Conservation (phyloP, 768 basidiomycete genomes). For the Amanita rimosa region DNA sequence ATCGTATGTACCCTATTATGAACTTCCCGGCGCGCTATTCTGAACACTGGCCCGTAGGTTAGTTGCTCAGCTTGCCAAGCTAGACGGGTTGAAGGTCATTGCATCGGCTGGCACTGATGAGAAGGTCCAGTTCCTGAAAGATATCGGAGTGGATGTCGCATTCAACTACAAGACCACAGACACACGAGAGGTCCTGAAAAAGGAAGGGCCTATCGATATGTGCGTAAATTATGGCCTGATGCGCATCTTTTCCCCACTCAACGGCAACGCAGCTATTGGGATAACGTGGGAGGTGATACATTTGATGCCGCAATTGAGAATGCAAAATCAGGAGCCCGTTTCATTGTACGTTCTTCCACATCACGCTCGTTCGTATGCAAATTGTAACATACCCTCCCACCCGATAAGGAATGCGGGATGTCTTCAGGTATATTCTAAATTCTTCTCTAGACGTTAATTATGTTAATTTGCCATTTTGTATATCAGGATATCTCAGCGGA, state of each 20-base stretch:
- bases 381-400: not conserved
- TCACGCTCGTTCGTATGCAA: not conserved
- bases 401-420: slow-evolving; percentile 30
- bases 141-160: slow-evolving; percentile 54
- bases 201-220: slow-evolving; percentile 42
- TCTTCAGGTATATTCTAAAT: slow-evolving; percentile 14
- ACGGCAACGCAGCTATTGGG: slow-evolving; percentile 30
- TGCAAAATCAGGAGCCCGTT: slow-evolving; percentile 31
- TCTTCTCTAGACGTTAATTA: not conserved
- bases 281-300: slow-evolving; percentile 49
- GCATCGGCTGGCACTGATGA: slow-evolving; percentile 65
- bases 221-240: slow-evolving; percentile 12
- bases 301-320: slow-evolving; percentile 44
- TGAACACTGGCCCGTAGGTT: slow-evolving; percentile 12
- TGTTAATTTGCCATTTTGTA: not conserved
- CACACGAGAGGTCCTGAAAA: slow-evolving; percentile 37
- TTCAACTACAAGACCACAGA: slow-evolving; percentile 65
- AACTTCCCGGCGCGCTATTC: not conserved
- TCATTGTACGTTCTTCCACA: slow-evolving; percentile 28
- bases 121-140: slow-evolving; percentile 51
- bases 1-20: slow-evolving; percentile 28
- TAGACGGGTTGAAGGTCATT: slow-evolving; percentile 52
- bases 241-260: not conserved
- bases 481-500: slow-evolving; percentile 22
- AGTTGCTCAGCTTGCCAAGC: slow-evolving; percentile 41